Percentiles rank a stretch among this genome's conserved stretches.
Evolutionary conservation across 2,329 filamentous ascomycete genomes (phyloP).

Genomic region (Fusarium sp.): DNA sequence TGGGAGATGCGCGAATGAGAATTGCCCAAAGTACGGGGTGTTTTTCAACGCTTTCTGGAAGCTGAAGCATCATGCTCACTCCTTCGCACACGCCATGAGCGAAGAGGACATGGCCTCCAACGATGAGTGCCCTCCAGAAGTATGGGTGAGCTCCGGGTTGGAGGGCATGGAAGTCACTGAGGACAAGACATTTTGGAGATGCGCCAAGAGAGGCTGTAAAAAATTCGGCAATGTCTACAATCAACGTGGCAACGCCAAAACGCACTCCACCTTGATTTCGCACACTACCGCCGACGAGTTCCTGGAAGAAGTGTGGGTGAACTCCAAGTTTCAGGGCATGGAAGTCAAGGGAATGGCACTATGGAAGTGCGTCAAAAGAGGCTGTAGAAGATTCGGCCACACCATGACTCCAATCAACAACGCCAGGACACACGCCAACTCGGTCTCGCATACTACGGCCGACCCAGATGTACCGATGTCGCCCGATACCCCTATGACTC

Average conservation of each 20-base stretch:
- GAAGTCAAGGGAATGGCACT: background rate
- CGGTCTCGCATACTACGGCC: background rate
- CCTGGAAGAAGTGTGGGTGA: slow-evolving; percentile 9
- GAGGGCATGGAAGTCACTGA: slow-evolving; percentile 19
- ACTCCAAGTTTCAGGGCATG: slow-evolving; percentile 17
- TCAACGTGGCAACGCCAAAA: background rate
- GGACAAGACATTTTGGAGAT: background rate
- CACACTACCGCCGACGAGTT: background rate
- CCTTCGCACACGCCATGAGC: slow-evolving; percentile 4
- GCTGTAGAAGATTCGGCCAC: slow-evolving; percentile 16
- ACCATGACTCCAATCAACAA: background rate
- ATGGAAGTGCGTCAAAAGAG: slow-evolving; percentile 26
- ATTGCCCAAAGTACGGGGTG: slow-evolving; percentile 11
- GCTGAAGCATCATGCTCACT: slow-evolving; percentile 19
- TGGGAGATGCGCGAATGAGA: slow-evolving; percentile 19
- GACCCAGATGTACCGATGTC: background rate
- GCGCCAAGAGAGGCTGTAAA: background rate
- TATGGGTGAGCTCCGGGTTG: slow-evolving; percentile 13
- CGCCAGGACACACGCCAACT: slow-evolving; percentile 7
- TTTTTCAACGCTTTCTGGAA: background rate
- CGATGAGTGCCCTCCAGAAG: background rate
- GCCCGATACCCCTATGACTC: background rate
- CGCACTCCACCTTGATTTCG: background rate
- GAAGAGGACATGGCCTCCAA: background rate
- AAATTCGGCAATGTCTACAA: background rate